A percentile compares a stretch with the other conserved stretches of the same genome.
Evolutionary conservation across 1,139 yeast species (phyloP).

Genomic region (Sugiyamaella japonica): DNA sequence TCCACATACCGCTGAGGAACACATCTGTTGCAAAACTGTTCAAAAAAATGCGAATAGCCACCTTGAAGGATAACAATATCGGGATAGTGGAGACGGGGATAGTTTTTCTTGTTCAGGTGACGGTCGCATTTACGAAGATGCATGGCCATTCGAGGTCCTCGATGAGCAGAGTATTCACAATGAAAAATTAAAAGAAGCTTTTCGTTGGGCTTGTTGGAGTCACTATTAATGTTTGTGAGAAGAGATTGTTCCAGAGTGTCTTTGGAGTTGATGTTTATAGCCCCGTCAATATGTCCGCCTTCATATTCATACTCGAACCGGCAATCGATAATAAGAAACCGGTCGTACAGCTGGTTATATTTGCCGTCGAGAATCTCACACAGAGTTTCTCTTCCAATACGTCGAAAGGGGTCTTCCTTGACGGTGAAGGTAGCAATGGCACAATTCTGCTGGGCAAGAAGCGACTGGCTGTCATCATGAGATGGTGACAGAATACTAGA

Average conservation of each 20-base stretch:
- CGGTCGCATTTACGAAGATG: constrained; percentile 85
- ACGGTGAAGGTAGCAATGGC: constrained; percentile 40
- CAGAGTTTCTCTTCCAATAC: constrained; percentile 68
- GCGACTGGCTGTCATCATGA: constrained; percentile 23
- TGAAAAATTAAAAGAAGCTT: constrained; percentile 71
- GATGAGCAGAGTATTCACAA: constrained; percentile 88
- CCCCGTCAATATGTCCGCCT: constrained; percentile 90
- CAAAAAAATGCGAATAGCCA: constrained; percentile 80
- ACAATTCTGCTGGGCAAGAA: constrained; percentile 29
- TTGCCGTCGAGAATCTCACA: constrained; percentile 61
- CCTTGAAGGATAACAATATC: constrained; percentile 88
- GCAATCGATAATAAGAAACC: constrained; percentile 72
- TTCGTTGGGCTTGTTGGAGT: constrained; percentile 26
- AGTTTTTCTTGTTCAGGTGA: constrained; percentile 63
- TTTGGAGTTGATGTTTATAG: constrained; percentile 74
- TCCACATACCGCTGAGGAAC: constrained; percentile 77
- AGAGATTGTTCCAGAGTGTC: constrained; percentile 57
- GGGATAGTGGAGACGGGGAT: constrained; percentile 82
- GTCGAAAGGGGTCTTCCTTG: constrained; percentile 67
- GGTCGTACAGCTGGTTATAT: constrained; percentile 56
- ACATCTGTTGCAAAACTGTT: constrained; percentile 55
- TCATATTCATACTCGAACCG: constrained; percentile 87
- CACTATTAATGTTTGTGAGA: constrained; percentile 21
- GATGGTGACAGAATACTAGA: neutral
- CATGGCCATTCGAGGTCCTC: constrained; percentile 92